These are phyloP conservation scores for Trichophyton schoenleinii DNA, from an alignment of 2,329 filamentous ascomycete species.

Conservation along the genomic window DNA sequence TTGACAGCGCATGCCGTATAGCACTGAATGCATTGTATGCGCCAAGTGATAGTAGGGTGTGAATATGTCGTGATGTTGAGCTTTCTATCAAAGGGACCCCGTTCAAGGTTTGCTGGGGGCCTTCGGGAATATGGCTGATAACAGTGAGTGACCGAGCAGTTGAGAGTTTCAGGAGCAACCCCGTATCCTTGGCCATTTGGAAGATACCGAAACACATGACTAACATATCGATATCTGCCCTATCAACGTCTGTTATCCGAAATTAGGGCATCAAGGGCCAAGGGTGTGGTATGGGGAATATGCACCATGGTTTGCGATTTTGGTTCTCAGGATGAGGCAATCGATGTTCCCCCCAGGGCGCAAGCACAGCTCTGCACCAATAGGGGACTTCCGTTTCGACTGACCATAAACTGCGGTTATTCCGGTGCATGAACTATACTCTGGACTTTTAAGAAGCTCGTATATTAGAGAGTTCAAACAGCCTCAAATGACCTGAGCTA, in stretches of 20 bases:
- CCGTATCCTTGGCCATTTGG: background rate
- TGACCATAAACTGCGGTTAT: background rate
- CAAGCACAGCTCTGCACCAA: background rate
- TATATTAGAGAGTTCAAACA: background rate
- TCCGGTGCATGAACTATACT: constrained; percentile 1
- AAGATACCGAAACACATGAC: background rate
- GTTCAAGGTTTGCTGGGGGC: background rate
- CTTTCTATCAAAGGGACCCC: background rate
- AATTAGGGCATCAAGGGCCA: background rate
- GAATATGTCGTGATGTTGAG: background rate
- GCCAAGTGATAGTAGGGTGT: background rate
- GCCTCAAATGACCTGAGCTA: background rate
- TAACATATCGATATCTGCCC: background rate
- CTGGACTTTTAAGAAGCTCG: background rate
- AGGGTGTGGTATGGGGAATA: background rate
- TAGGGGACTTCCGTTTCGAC: background rate
- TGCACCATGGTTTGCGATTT: background rate
- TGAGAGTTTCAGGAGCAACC: constrained; percentile 1
- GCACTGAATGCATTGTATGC: background rate
- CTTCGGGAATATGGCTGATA: background rate
- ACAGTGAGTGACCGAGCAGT: background rate
- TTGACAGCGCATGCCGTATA: background rate
- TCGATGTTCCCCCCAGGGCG: background rate
- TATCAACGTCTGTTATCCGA: background rate
- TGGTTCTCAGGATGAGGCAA: background rate